Evolutionary conservation across 352 stramenopile species (phyloP).

Genomic region (Phytophthora multivora): DNA sequence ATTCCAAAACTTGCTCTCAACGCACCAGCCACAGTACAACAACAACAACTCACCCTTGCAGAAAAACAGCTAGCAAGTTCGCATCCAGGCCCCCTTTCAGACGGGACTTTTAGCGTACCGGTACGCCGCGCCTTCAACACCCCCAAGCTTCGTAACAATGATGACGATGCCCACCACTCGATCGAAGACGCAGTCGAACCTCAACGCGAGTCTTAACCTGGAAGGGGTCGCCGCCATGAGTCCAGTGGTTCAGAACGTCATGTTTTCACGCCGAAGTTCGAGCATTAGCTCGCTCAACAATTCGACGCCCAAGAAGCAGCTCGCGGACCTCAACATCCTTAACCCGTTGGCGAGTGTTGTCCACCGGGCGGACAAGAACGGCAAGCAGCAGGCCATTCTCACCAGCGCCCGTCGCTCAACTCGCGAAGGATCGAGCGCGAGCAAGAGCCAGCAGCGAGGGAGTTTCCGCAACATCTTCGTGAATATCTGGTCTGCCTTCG

Average conservation of each 20-base stretch:
- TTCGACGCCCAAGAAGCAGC: conserved; percentile 40
- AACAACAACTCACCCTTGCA: background rate
- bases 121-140: conserved; percentile 6
- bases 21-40: background rate
- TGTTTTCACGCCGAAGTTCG: background rate
- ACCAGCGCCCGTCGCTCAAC: conserved; percentile 23
- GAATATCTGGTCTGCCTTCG: conserved; percentile 70
- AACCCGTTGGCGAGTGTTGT: conserved; percentile 66
- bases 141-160: background rate
- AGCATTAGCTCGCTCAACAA: background rate
- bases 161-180: conserved; percentile 29
- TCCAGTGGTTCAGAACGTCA: background rate
- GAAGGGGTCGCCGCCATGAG: conserved; percentile 4
- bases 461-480: conserved; percentile 71
- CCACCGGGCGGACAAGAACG: conserved; percentile 67
- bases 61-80: background rate
- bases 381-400: conserved; percentile 56
- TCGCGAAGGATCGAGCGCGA: conserved; percentile 30
- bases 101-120: conserved; percentile 6
- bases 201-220: conserved; percentile 20
- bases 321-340: conserved; percentile 40
- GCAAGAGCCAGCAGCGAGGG: conserved; percentile 32
- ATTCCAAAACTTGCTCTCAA: conserved; percentile 17
- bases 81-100: background rate
- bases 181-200: conserved; percentile 32